phyloP scores from a whole-genome alignment of 2,329 filamentous ascomycete species.

The Talaromyces islandicus region DNA sequence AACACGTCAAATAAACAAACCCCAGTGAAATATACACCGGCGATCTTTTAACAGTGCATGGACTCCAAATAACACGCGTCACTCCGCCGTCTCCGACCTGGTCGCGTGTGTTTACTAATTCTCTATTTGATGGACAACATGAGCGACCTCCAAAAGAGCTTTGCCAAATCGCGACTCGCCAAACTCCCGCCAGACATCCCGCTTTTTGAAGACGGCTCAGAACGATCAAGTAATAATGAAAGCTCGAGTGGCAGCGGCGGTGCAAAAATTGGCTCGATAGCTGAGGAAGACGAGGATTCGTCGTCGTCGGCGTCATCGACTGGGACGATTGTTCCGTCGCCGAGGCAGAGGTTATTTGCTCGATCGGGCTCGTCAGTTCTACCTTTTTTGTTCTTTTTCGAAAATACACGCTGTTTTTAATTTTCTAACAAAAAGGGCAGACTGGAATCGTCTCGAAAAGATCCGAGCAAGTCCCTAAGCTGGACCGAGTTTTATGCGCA shows the following conservation, averaged over 20 bases:
- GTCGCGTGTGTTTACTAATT: not conserved
- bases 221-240: conserved; percentile 7
- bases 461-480: conserved; percentile 58
- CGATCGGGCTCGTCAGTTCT: conserved; percentile 58
- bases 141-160: conserved; percentile 75
- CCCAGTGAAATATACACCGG: not conserved
- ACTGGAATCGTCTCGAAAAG: conserved; percentile 32
- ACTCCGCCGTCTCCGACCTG: not conserved
- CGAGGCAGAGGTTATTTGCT: conserved; percentile 66
- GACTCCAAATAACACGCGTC: not conserved
- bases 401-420: too few relatives aligned
- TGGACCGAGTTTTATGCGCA: conserved; percentile 92
- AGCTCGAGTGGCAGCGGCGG: conserved; percentile 16
- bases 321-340: conserved; percentile 80
- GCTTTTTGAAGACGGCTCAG: conserved; percentile 37
- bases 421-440: not conserved
- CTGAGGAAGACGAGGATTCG: conserved; percentile 42
- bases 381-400: too few relatives aligned
- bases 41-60: not conserved
- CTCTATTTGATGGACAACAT: conserved; percentile 41
- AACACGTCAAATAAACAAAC: not conserved
- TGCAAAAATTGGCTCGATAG: conserved; percentile 31
- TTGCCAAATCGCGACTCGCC: conserved; percentile 68
- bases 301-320: conserved; percentile 85
- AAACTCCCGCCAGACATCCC: conserved; percentile 52